Percentiles rank a stretch among this genome's conserved stretches.
Conservation (phyloP, 1,139 yeast genomes). For the Saccharomycopsis hybrid region DNA sequence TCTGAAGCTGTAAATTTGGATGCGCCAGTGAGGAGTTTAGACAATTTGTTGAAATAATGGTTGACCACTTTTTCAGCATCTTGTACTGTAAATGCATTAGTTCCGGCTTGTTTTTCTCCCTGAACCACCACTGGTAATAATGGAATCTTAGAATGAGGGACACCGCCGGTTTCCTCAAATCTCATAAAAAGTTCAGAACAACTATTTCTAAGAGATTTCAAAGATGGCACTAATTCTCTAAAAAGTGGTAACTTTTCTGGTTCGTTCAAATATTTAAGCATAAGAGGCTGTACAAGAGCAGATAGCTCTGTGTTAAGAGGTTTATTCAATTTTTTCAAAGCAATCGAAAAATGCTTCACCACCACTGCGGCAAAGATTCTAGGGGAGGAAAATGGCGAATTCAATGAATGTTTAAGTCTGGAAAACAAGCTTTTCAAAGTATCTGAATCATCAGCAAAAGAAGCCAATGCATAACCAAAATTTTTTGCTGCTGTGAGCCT, state of each 20-base stretch:
- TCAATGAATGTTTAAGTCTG: slow-evolving; percentile 37
- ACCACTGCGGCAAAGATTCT: slow-evolving; percentile 64
- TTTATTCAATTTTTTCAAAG: slow-evolving; percentile 25
- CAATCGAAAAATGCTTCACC: slow-evolving; percentile 63
- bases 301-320: neutral
- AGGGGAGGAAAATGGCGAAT: slow-evolving; percentile 73
- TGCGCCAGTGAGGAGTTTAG: slow-evolving; percentile 60
- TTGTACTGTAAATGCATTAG: slow-evolving; percentile 80
- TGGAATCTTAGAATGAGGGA: slow-evolving; percentile 72
- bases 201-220: slow-evolving; percentile 80
- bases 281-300: slow-evolving; percentile 8
- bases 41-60: slow-evolving; percentile 61
- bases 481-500: slow-evolving; percentile 74
- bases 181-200: slow-evolving; percentile 78
- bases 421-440: slow-evolving; percentile 33
- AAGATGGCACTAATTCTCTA: slow-evolving; percentile 80
- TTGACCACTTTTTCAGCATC: slow-evolving; percentile 66
- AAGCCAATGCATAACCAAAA: slow-evolving; percentile 63
- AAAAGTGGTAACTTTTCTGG: slow-evolving; percentile 42
- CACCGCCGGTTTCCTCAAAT: slow-evolving; percentile 68
- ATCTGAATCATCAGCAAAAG: slow-evolving; percentile 38
- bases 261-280: slow-evolving; percentile 15
- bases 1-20: slow-evolving; percentile 67
- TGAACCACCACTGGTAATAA: slow-evolving; percentile 83
- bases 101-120: slow-evolving; percentile 93